These are phyloP conservation scores for Inonotus obliquus DNA, from an alignment of 1,284 basidiomycete genomes.

Conservation along the genomic window DNA sequence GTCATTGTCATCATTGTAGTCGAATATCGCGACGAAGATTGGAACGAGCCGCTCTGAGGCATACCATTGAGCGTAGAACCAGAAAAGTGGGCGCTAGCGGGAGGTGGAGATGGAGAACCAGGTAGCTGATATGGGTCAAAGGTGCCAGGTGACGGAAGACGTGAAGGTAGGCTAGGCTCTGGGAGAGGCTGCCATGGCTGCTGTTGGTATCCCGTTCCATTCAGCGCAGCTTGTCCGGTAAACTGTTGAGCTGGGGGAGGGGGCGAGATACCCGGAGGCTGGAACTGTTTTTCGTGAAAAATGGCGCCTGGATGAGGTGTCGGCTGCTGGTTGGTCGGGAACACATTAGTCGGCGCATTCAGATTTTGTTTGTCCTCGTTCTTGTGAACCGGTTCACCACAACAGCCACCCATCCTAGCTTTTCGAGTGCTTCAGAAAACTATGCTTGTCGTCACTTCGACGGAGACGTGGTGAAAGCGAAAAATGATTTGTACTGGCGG, in stretches of 20 bases:
- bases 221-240: slow-evolving; percentile 8
- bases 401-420: slow-evolving; percentile 21
- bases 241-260: slow-evolving; percentile 39
- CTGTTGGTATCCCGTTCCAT: slow-evolving; percentile 5
- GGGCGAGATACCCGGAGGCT: slow-evolving; percentile 36
- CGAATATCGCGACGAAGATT: slow-evolving; percentile 18
- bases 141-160: slow-evolving; percentile 6
- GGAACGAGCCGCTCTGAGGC: background rate
- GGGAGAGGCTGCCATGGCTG: slow-evolving; percentile 25
- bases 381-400: slow-evolving; percentile 21
- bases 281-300: slow-evolving; percentile 32
- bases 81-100: slow-evolving; percentile 23
- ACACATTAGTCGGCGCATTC: slow-evolving; percentile 12
- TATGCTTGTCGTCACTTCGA: background rate
- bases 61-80: slow-evolving; percentile 29
- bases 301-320: slow-evolving; percentile 31
- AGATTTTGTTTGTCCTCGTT: slow-evolving; percentile 13
- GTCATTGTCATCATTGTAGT: slow-evolving; percentile 31
- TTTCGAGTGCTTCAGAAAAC: background rate
- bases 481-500: background rate
- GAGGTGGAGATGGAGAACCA: slow-evolving; percentile 11
- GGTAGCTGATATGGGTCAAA: slow-evolving; percentile 17
- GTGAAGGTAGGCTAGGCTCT: slow-evolving; percentile 13
- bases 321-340: slow-evolving; percentile 45
- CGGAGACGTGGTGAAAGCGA: background rate